Conservation (phyloP, 140 eudicot genomes). For the Bidens hawaiensis region DNA sequence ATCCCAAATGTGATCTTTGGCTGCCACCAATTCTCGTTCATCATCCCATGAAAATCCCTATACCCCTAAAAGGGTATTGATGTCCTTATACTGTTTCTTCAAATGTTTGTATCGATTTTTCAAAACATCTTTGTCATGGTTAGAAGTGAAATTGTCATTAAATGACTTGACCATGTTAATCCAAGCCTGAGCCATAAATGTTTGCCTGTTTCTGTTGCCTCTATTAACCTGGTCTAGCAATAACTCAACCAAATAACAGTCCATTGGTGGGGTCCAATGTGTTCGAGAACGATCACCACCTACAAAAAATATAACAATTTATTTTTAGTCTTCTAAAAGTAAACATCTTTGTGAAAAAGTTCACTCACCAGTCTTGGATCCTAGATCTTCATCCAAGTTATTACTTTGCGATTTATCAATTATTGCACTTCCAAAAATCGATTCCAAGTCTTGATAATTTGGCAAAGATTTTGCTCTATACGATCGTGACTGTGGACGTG, state of each 20-base stretch:
- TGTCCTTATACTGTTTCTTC: conserved; percentile 46
- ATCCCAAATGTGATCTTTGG: conserved; percentile 55
- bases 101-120: conserved; percentile 63
- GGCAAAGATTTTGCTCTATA: conserved; percentile 45
- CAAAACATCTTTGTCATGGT: conserved; percentile 51
- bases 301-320: conserved; percentile 17
- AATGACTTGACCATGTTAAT: conserved; percentile 44
- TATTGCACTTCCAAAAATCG: conserved; percentile 35
- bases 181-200: conserved; percentile 57
- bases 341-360: background rate
- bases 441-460: conserved; percentile 36
- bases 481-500: conserved; percentile 41
- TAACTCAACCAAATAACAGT: conserved; percentile 40
- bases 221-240: conserved; percentile 39
- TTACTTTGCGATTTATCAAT: conserved; percentile 15
- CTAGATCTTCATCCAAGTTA: conserved; percentile 28
- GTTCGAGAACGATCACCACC: conserved; percentile 55
- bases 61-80: conserved; percentile 36
- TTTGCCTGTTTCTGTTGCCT: conserved; percentile 55
- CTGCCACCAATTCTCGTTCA: conserved; percentile 51
- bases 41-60: conserved; percentile 52
- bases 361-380: conserved; percentile 39
- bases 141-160: conserved; percentile 39
- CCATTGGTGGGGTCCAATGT: conserved; percentile 69
- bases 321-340: background rate